phyloP scores from a whole-genome alignment of 768 basidiomycete genomes.

The Cytidiella melzeri region DNA sequence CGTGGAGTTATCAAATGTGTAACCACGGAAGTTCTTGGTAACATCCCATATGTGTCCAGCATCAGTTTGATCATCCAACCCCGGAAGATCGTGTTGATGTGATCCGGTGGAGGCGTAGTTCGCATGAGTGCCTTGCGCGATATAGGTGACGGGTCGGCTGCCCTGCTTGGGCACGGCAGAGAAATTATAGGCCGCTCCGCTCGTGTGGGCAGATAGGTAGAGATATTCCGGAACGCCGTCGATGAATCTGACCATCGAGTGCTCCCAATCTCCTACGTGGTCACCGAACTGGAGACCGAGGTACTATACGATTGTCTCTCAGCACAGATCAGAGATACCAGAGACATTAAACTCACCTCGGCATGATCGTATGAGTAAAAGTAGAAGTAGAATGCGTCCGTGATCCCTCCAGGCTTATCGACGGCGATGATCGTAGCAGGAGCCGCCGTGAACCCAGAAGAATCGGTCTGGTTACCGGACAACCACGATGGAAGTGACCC shows the following conservation, averaged over 20 bases:
- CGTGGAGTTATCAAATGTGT: conserved; percentile 20
- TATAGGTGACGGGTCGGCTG: conserved; percentile 22
- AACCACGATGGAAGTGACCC: conserved; percentile 16
- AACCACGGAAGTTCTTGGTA: conserved; percentile 23
- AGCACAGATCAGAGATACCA: not conserved
- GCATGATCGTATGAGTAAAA: conserved; percentile 27
- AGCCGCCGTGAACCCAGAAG: conserved; percentile 18
- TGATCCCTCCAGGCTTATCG: conserved; percentile 21
- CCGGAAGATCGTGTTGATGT: conserved; percentile 21
- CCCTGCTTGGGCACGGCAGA: conserved; percentile 15
- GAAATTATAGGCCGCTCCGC: conserved; percentile 24
- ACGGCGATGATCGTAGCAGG: conserved; percentile 27
- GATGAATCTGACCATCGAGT: conserved; percentile 29
- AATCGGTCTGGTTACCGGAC: conserved; percentile 18
- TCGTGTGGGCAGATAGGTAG: conserved; percentile 26
- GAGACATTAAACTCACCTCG: conserved; percentile 8
- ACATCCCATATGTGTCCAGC: conserved; percentile 24
- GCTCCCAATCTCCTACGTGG: conserved; percentile 32
- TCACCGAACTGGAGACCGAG: conserved; percentile 23
- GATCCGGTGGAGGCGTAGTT: conserved; percentile 23
- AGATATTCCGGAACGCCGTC: conserved; percentile 23
- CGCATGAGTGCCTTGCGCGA: conserved; percentile 23
- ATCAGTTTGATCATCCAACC: conserved; percentile 21
- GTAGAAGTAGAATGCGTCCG: conserved; percentile 30
- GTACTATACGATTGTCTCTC: conserved; percentile 5